A percentile compares a stretch with the other conserved stretches of the same genome.
Evolutionary conservation across 305 asterid genomes (phyloP).

Genomic region (Plantago lanceolata): DNA sequence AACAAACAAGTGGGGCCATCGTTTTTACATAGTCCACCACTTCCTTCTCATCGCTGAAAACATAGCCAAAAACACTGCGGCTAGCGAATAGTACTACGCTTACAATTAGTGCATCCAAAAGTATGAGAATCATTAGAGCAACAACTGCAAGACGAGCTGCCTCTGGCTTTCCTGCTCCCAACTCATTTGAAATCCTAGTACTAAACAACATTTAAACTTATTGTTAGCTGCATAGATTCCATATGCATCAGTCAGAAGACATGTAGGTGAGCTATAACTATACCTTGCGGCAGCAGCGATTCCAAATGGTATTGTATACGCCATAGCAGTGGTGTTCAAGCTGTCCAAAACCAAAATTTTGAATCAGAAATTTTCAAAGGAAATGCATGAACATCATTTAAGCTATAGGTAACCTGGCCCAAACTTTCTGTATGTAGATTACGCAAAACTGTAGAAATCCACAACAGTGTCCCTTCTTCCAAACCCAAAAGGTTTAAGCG

Average conservation of each 20-base stretch:
- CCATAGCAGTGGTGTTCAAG: constrained; percentile 49
- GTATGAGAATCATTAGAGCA: constrained; percentile 46
- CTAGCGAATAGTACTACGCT: constrained; percentile 37
- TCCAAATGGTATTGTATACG: constrained; percentile 64
- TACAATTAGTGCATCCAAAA: constrained; percentile 31
- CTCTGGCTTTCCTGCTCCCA: constrained; percentile 59
- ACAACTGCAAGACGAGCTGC: constrained; percentile 47
- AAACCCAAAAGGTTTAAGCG: no score
- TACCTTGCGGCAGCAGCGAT: constrained; percentile 73
- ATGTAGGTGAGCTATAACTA: background rate
- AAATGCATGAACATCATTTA: no score
- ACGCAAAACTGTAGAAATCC: no score
- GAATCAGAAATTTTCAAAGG: constrained; percentile 12
- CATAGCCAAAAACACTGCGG: constrained; percentile 51
- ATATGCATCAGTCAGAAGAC: no score
- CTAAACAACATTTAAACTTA: constrained; percentile 26
- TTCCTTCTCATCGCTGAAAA: constrained; percentile 62
- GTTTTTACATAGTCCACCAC: constrained; percentile 54
- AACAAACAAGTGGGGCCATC: constrained; percentile 65
- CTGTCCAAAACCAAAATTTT: constrained; percentile 31
- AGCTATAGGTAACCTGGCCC: no score
- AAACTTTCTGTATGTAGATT: no score
- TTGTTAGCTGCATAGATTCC: background rate
- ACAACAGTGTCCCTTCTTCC: no score
- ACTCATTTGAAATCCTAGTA: constrained; percentile 62